phyloP scores from a whole-genome alignment of 2,329 filamentous ascomycete genomes.

The Cordyceps tenuipes region DNA sequence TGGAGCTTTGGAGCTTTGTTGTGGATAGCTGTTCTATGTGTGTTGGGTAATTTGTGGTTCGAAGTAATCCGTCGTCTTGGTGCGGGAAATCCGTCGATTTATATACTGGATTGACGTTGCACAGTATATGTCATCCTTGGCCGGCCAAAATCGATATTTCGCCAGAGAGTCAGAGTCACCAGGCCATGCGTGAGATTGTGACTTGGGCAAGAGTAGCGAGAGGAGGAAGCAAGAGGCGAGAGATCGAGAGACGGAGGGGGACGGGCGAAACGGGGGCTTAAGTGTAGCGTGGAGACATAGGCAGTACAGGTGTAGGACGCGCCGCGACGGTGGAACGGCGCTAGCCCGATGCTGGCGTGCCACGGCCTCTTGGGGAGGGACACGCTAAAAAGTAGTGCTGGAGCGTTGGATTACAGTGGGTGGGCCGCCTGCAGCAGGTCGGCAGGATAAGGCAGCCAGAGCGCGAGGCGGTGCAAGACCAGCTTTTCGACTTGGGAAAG shows the following conservation, averaged over 20 bases:
- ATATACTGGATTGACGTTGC: not conserved
- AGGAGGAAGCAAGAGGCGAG: not conserved
- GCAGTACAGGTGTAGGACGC: not conserved
- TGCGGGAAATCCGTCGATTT: not conserved
- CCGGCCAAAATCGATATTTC: not conserved
- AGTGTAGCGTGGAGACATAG: constrained; percentile 3
- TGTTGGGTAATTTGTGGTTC: not conserved
- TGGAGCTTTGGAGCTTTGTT: not conserved
- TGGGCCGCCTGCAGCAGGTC: not conserved
- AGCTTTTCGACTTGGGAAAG: no score
- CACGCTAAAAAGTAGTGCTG: not conserved
- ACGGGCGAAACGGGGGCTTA: constrained; percentile 1
- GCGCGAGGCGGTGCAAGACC: not conserved
- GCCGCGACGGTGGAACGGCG: not conserved
- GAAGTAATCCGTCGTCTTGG: not conserved
- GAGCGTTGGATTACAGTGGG: not conserved
- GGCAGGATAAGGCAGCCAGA: not conserved
- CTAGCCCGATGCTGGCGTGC: not conserved
- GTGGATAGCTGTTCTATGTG: not conserved
- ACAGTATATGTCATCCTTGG: not conserved
- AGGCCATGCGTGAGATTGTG: not conserved
- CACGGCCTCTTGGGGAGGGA: not conserved
- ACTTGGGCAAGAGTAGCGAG: not conserved
- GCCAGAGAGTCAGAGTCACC: not conserved
- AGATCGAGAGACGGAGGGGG: not conserved